Conservation (phyloP, 2,329 filamentous ascomycete species). For the Fusarium decemcellulare region DNA sequence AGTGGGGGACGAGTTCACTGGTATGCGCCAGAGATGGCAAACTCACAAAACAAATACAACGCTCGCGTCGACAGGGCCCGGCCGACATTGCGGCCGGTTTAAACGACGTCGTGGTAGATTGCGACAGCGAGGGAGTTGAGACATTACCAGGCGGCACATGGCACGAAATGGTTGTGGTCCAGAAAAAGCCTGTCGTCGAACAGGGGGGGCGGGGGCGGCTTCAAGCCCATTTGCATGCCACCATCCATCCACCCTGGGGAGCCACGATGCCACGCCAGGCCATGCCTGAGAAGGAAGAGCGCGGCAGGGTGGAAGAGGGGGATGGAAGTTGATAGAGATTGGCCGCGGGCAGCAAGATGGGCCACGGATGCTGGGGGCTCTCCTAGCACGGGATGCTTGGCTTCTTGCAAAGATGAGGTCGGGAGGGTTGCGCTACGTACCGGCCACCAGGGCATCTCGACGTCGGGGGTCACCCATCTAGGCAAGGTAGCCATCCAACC, state of each 20-base stretch:
- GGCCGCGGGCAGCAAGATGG: not conserved
- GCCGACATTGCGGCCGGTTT: conserved; percentile 14
- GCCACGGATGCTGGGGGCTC: not conserved
- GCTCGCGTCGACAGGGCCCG: conserved; percentile 10
- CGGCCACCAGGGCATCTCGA: not conserved
- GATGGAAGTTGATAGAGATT: conserved; percentile 17
- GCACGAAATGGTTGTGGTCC: conserved; percentile 33
- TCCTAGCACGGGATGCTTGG: conserved; percentile 7
- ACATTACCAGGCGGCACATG: conserved; percentile 38
- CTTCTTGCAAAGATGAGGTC: conserved; percentile 13
- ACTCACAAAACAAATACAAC: conserved; percentile 16
- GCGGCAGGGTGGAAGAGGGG: not conserved
- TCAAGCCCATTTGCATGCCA: conserved; percentile 44
- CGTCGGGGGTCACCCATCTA: no score
- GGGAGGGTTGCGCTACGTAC: conserved; percentile 22
- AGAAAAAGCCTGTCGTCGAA: conserved; percentile 26
- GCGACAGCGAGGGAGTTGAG: conserved; percentile 44
- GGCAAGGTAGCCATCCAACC: conserved; percentile 32
- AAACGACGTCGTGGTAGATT: conserved; percentile 37
- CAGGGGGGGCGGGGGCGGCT: conserved; percentile 36
- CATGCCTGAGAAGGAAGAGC: conserved; percentile 17
- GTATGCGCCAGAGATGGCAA: conserved; percentile 23
- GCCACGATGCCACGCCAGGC: conserved; percentile 18
- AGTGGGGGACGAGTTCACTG: conserved; percentile 18
- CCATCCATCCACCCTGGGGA: conserved; percentile 30